phyloP scores from a whole-genome alignment of 2,329 filamentous ascomycete genomes.

The Fusarium sp. region DNA sequence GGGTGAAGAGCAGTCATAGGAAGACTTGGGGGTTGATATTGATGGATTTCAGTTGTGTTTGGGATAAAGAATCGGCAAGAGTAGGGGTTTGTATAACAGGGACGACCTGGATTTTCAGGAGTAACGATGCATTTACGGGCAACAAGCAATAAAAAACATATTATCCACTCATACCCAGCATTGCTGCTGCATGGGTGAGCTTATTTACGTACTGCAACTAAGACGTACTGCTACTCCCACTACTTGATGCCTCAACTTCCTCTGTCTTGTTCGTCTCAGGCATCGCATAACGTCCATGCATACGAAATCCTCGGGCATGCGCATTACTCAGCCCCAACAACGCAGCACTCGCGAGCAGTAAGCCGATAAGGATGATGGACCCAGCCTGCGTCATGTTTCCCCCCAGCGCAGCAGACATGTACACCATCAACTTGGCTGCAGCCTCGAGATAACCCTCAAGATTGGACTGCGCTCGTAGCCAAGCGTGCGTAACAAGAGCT shows the following conservation, averaged over 20 bases:
- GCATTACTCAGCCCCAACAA: conserved; percentile 64
- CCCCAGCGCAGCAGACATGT: conserved; percentile 63
- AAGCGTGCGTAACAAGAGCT: conserved; percentile 65
- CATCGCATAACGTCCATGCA: conserved; percentile 60
- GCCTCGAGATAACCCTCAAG: conserved; percentile 63
- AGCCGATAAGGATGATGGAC: conserved; percentile 59
- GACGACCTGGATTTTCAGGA: conserved; percentile 5
- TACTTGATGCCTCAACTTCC: not conserved
- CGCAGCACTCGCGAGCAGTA: conserved; percentile 62
- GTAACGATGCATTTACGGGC: conserved; percentile 29
- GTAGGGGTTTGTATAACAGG: conserved; percentile 33
- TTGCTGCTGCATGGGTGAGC: no score
- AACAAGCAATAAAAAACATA: conserved; percentile 13
- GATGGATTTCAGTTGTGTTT: not conserved
- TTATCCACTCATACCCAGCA: not conserved
- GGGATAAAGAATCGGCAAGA: conserved; percentile 8
- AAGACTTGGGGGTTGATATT: not conserved
- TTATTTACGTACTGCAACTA: not conserved
- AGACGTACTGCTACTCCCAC: not conserved
- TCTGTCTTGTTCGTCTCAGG: conserved; percentile 29
- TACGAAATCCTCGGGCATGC: conserved; percentile 56
- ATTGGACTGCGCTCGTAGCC: conserved; percentile 62
- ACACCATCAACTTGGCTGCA: conserved; percentile 65
- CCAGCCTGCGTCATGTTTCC: conserved; percentile 64
- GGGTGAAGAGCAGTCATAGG: conserved; percentile 9